Evolutionary conservation across 768 basidiomycete genomes (phyloP).

Genomic region (Royoungia palumana): DNA sequence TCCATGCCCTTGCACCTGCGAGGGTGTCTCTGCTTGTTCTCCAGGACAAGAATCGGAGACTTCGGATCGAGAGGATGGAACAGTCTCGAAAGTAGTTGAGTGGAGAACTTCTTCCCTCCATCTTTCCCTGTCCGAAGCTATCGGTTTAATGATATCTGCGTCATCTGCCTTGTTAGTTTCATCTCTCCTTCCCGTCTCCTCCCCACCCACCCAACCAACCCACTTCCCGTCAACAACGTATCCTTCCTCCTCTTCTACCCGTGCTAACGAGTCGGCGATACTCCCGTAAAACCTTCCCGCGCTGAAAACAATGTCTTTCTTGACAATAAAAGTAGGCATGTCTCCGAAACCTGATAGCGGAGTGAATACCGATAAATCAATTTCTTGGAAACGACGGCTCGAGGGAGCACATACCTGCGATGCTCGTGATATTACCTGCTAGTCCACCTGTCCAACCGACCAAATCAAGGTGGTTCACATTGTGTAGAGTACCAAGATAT

Average conservation of each 20-base stretch:
- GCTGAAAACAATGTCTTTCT: conserved; percentile 86
- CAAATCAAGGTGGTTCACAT: conserved; percentile 89
- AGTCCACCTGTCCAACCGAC: conserved; percentile 77
- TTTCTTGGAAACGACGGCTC: background rate
- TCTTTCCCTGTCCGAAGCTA: conserved; percentile 25
- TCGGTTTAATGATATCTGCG: conserved; percentile 7
- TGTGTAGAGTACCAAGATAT: conserved; percentile 87
- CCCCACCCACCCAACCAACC: conserved; percentile 17
- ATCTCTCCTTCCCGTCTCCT: conserved; percentile 13
- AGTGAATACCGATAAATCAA: background rate
- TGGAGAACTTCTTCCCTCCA: conserved; percentile 22
- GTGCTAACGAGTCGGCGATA: conserved; percentile 73
- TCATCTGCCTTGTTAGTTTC: background rate
- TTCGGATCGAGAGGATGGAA: conserved; percentile 1
- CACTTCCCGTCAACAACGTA: conserved; percentile 22
- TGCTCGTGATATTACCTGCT: conserved; percentile 24
- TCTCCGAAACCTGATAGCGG: conserved; percentile 50
- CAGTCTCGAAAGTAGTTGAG: conserved; percentile 8
- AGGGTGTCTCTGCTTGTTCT: background rate
- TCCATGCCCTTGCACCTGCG: conserved; percentile 1
- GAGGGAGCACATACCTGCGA: conserved; percentile 13
- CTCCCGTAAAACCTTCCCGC: conserved; percentile 90
- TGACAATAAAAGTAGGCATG: conserved; percentile 86
- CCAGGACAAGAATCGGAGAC: conserved; percentile 1
- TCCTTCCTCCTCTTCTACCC: conserved; percentile 64